Percentiles rank a stretch among this genome's conserved stretches.
Conservation (phyloP, 257 asterid genomes). For the Solanum etuberosum region DNA sequence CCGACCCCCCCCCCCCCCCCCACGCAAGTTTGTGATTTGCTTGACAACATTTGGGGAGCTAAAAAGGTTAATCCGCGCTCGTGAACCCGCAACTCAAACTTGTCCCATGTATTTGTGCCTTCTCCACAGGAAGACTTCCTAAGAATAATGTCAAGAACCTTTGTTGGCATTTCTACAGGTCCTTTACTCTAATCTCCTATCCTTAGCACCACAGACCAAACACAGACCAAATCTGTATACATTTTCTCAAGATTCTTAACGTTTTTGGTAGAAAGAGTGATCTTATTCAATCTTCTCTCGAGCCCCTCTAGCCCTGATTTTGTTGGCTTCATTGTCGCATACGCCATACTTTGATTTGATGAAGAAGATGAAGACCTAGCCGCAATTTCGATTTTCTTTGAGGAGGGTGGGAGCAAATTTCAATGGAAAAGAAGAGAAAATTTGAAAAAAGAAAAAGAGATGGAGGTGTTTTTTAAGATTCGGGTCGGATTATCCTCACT, state of each 20-base stretch:
- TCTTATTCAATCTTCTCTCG: conserved; percentile 42
- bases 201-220: too few relatives aligned
- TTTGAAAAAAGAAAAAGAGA: too few relatives aligned
- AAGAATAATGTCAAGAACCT: conserved; percentile 53
- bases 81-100: conserved; percentile 35
- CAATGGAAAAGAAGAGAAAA: too few relatives aligned
- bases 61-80: conserved; percentile 49
- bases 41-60: conserved; percentile 57
- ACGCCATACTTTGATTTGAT: conserved; percentile 17
- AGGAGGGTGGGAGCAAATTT: neutral
- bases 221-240: too few relatives aligned
- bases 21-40: too few relatives aligned
- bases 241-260: conserved; percentile 51
- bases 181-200: conserved; percentile 58
- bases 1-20: too few relatives aligned
- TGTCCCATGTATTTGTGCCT: too few relatives aligned
- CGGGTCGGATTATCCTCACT: too few relatives aligned
- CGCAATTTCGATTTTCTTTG: neutral
- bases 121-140: conserved; percentile 36
- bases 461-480: too few relatives aligned
- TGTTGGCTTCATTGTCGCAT: conserved; percentile 44
- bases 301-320: too few relatives aligned
- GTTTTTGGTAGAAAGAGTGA: too few relatives aligned
- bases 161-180: conserved; percentile 60
- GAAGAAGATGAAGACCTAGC: neutral